Conservation (phyloP, 768 basidiomycete genomes). For the Suillus occidentalis region DNA sequence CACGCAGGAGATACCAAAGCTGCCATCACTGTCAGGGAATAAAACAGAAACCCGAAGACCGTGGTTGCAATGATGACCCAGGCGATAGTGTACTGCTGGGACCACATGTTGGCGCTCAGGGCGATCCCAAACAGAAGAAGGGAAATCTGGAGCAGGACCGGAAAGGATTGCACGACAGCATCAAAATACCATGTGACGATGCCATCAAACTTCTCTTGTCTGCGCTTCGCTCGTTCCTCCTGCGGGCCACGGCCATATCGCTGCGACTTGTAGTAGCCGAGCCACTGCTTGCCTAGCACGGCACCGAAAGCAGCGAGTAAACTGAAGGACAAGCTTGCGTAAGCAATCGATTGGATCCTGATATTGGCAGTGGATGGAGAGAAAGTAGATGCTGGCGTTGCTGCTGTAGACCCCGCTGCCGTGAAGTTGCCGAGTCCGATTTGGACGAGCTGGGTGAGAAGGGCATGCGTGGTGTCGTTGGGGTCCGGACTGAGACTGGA, state of each 20-base stretch:
- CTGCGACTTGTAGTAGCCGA: background rate
- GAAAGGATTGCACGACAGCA: constrained; percentile 10
- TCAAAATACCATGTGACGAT: constrained; percentile 13
- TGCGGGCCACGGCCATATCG: constrained; percentile 4
- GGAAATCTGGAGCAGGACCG: constrained; percentile 12
- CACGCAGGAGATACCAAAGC: constrained; percentile 3
- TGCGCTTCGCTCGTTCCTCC: constrained; percentile 9
- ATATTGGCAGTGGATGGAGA: background rate
- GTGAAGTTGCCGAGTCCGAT: constrained; percentile 4
- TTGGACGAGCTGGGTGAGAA: constrained; percentile 12
- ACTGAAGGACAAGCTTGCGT: constrained; percentile 13
- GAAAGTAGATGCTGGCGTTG: background rate
- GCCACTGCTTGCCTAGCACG: constrained; percentile 19
- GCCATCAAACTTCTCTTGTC: constrained; percentile 14
- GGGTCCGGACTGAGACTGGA: constrained; percentile 12
- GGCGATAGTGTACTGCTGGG: background rate
- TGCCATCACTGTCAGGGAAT: constrained; percentile 1
- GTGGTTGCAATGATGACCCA: constrained; percentile 3
- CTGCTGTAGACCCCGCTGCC: background rate
- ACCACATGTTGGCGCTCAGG: constrained; percentile 9
- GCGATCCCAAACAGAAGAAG: constrained; percentile 14
- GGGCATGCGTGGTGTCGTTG: constrained; percentile 12
- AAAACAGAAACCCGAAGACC: background rate
- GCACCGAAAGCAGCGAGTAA: constrained; percentile 15
- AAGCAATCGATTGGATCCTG: constrained; percentile 8